Percentiles rank a stretch among this genome's conserved stretches.
Conservation (phyloP, 371 early-diverging fungal species). For the Racocetra persica region DNA sequence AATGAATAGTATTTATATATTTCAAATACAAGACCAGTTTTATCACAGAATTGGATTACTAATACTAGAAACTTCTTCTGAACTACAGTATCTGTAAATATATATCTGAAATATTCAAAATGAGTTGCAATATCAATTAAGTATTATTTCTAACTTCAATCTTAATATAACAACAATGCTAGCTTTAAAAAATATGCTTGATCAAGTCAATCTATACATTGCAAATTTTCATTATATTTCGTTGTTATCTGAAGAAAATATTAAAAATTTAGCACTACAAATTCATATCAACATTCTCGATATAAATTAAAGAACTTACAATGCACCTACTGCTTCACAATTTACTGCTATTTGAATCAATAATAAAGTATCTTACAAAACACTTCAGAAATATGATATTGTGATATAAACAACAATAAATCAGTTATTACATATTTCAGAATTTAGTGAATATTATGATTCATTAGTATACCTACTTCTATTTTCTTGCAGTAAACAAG, state of each 20-base stretch:
- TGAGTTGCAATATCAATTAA: not conserved
- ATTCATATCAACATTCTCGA: not conserved
- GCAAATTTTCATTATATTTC: not conserved
- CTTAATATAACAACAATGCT: not conserved
- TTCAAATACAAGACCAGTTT: too few relatives aligned
- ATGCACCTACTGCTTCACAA: not conserved
- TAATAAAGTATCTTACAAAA: not conserved
- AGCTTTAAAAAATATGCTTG: not conserved
- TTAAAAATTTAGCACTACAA: not conserved
- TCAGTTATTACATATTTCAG: not conserved
- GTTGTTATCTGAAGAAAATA: not conserved
- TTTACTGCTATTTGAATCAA: not conserved
- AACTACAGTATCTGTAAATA: constrained; percentile 40
- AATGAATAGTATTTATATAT: too few relatives aligned
- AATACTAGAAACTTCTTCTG: too few relatives aligned
- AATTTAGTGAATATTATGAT: not conserved
- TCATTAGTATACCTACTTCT: not conserved
- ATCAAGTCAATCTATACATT: not conserved
- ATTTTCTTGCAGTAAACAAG: not conserved
- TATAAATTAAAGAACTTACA: constrained; percentile 1
- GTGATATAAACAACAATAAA: not conserved
- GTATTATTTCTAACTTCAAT: not conserved
- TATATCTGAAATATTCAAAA: constrained; percentile 38
- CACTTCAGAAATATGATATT: not conserved
- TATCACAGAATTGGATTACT: too few relatives aligned